Conservation (phyloP, 768 basidiomycete genomes). For the Termitomyces eurrhizus region DNA sequence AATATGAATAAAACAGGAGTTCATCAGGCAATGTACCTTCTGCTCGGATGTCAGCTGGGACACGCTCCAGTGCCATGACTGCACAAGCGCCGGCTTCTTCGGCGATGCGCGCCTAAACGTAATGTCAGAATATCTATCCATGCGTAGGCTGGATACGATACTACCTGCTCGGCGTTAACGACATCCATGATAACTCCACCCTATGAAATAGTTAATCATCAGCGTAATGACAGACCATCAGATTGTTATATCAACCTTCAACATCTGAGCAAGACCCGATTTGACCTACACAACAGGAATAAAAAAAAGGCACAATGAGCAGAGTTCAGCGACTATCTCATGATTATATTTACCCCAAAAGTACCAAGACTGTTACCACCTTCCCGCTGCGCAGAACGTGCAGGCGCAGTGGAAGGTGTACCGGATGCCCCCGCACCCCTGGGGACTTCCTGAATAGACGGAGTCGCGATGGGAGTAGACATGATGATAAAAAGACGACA, state of each 20-base stretch:
- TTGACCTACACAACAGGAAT: constrained; percentile 57
- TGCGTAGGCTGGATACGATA: constrained; percentile 7
- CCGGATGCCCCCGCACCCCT: constrained; percentile 37
- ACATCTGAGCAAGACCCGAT: constrained; percentile 94
- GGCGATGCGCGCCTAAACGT: constrained; percentile 81
- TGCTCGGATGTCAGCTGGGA: constrained; percentile 91
- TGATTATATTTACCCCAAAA: constrained; percentile 46
- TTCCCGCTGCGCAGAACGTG: constrained; percentile 48
- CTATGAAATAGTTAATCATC: constrained; percentile 28
- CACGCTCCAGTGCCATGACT: constrained; percentile 95
- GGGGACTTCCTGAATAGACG: constrained; percentile 31
- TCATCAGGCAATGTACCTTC: constrained; percentile 39
- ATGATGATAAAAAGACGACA: constrained; percentile 15
- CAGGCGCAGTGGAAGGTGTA: constrained; percentile 44
- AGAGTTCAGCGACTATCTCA: not conserved
- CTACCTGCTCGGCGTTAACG: constrained; percentile 62
- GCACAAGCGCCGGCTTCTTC: constrained; percentile 97
- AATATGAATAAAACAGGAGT: constrained; percentile 1
- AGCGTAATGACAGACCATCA: constrained; percentile 5
- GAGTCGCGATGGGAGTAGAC: constrained; percentile 24
- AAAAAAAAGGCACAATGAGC: constrained; percentile 2
- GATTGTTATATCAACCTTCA: constrained; percentile 56
- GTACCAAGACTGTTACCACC: constrained; percentile 64
- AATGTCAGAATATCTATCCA: constrained; percentile 7
- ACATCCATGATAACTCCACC: constrained; percentile 97